Conservation (phyloP, 192 early-diverging fungal species). For the Coemansia sp. region DNA sequence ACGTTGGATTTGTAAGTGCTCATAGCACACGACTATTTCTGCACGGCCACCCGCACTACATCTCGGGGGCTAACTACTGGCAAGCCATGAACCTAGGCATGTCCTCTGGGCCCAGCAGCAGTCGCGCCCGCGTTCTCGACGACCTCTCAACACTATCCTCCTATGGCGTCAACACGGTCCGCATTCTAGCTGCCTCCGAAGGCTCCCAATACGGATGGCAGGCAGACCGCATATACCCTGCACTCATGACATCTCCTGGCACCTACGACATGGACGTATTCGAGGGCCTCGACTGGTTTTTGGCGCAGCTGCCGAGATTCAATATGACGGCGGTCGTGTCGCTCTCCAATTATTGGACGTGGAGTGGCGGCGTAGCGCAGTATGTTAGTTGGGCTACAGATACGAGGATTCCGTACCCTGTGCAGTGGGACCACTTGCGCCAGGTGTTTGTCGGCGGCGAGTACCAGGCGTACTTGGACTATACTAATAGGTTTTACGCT, state of each 20-base stretch:
- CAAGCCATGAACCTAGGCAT: conserved; percentile 74
- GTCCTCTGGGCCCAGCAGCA: conserved; percentile 45
- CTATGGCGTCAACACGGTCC: conserved; percentile 63
- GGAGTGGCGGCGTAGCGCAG: conserved; percentile 70
- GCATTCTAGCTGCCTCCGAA: conserved; percentile 68
- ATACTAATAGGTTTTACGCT: conserved; percentile 59
- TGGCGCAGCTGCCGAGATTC: conserved; percentile 59
- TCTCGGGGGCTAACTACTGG: conserved; percentile 74
- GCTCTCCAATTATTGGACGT: conserved; percentile 72
- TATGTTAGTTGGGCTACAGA: conserved; percentile 65
- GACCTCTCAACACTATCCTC: conserved; percentile 58
- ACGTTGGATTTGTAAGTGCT: conserved; percentile 49
- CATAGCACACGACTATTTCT: conserved; percentile 42
- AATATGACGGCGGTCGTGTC: conserved; percentile 65
- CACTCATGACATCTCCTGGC: conserved; percentile 61
- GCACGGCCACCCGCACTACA: conserved; percentile 31
- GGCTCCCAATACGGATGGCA: conserved; percentile 59
- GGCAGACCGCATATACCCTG: conserved; percentile 64
- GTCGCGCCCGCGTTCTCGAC: conserved; percentile 58
- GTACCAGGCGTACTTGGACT: conserved; percentile 54
- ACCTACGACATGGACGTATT: conserved; percentile 63
- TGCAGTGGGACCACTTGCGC: conserved; percentile 41
- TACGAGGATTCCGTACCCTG: conserved; percentile 63
- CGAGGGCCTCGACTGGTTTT: conserved; percentile 66
- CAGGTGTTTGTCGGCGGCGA: conserved; percentile 31